phyloP scores from a whole-genome alignment of 306 rosid genomes.

The Ochetophila trinervis region DNA sequence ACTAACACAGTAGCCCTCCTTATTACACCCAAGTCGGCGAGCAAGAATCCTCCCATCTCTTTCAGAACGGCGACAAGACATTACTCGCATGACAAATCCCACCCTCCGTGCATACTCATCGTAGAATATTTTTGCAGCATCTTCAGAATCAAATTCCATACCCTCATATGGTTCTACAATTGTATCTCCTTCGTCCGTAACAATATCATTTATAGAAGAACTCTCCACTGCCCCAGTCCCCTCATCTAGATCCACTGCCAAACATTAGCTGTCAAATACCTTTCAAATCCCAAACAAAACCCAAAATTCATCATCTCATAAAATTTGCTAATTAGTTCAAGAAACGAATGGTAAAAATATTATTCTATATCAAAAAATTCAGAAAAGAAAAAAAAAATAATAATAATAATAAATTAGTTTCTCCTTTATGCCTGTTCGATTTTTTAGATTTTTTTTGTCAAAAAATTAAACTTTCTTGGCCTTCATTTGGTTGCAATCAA shows the following conservation, averaged over 20 bases:
- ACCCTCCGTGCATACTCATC: conserved; percentile 79
- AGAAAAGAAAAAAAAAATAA: neutral
- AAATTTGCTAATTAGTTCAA: neutral
- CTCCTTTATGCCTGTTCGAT: neutral
- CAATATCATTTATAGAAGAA: conserved; percentile 39
- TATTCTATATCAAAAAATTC: neutral
- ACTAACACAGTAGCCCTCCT: conserved; percentile 85
- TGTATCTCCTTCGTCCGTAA: conserved; percentile 40
- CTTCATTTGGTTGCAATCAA: neutral
- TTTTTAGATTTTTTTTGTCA: neutral
- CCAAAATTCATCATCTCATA: conserved; percentile 10
- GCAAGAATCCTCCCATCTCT: conserved; percentile 95
- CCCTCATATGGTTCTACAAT: conserved; percentile 77
- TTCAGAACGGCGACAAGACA: conserved; percentile 97
- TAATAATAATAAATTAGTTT: neutral
- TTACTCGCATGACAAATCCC: conserved; percentile 96
- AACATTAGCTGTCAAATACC: conserved; percentile 23
- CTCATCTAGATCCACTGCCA: conserved; percentile 66
- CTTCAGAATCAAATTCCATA: conserved; percentile 91
- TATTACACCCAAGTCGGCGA: conserved; percentile 91
- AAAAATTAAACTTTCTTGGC: neutral
- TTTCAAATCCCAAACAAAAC: conserved; percentile 10
- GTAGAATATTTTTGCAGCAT: conserved; percentile 90
- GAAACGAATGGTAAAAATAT: neutral
- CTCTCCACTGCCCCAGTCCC: conserved; percentile 43